Evolutionary conservation across 805 yeast species (phyloP), one percentile per base, ranked within the genome.

Genomic region (Hermanozyma aechmeae): DNA sequence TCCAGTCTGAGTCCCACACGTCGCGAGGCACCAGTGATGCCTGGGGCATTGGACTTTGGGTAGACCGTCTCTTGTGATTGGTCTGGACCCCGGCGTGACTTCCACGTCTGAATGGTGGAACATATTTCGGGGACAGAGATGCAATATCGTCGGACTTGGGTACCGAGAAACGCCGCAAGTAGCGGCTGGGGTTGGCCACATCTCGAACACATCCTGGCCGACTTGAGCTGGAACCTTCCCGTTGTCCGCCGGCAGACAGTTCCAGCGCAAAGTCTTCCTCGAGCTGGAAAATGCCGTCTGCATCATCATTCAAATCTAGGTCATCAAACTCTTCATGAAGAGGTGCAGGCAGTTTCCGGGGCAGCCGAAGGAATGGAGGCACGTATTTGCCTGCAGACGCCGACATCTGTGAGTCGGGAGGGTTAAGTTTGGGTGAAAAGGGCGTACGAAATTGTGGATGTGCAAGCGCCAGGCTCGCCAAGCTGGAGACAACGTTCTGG

Each of bases 101-200:
- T n/a, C 72, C 68, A 47, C 86, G 64, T 39, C 78, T 57, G 43
- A 71, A 76, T n/a, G 86, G 86, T 13, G 87, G 87, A 23, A 79
- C 58, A 42, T 79, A 79, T 46, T 73, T 77, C 3, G 81, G 81
- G 3, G 42, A 26, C 27, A 18, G 6, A 22, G 16, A 21, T 9
- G 26, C 26, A 24, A 21, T 32, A 35, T 26, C 14, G 19, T 15
- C 3, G 38, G 40, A 15, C 30, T 21, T 14, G 25, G 18, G n/a
- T 16, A n/a, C 13, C 25, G 14, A 7, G 33, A 12, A n/a, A 19
- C 12, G 31, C 23, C 15, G 31, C 29, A 3, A 16, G 34, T 6
- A 13, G 24, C 16, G 27, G 21, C 12, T 15, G 9, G 22, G 15
- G 16, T n/a, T 12, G 13, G 9, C 20, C 28, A 13, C 7, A 16